Evolutionary conservation across 148 eudicot genomes (phyloP), one percentile per base, ranked within the genome.

Genomic region (Silene latifolia): DNA sequence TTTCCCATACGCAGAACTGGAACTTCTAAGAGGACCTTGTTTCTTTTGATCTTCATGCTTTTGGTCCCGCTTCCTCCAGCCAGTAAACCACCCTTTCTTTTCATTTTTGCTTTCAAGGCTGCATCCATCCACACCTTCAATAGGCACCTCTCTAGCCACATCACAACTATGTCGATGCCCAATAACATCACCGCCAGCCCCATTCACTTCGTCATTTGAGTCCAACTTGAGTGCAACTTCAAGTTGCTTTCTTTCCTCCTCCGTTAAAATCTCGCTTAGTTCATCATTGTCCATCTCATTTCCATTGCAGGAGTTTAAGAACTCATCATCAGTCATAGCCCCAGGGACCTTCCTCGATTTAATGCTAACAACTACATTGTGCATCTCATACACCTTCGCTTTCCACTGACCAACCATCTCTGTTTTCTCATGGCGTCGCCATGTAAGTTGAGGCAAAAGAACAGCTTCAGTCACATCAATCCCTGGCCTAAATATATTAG

Each of bases 291-390:
- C 98, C 19, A 77, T 82, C 76, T 93, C 94, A 71, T 83, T 89
- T 17, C 83, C 94, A 79, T 86, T 89, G 67, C 80, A 76, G 44
- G 88, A 83, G 24, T 85, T 82, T 69, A 88, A 85, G 32, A 93
- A 85, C 82, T 93, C 97, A 5, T 93, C 98, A 29, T 91, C 92
- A 12, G 84, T 86, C 92, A 91, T 89, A 66, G 97, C 98, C 76
- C 98, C 97, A 1, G 97, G 97, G 64, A 93, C 97, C 82, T 81
- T 76, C 86, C 98, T 88, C 9, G 98, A 93, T 78, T 90, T 89
- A 46, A 93, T 87, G 79, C 98, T 93, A 46, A 91, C 95, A 47
- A 87, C 82, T 76, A 93, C 97, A 74, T 93, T 91, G 60, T 88
- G 92, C 98, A 93, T 91, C 72, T 93, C 98, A 27, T 91, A 93